phyloP scores from a whole-genome alignment of 2,329 filamentous ascomycete species.

The Calycina herbarum region DNA sequence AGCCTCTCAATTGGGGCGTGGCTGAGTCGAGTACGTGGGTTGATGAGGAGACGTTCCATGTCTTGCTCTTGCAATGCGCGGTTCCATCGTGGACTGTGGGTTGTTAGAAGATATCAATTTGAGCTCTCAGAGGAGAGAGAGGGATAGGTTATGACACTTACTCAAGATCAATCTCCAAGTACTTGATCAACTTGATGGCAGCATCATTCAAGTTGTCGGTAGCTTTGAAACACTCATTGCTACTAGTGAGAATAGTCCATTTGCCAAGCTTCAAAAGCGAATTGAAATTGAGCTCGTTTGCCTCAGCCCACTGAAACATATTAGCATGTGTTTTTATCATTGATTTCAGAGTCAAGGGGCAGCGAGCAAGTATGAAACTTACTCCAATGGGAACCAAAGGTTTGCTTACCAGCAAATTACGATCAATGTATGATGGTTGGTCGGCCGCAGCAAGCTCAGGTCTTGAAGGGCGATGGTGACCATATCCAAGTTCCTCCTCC shows the following conservation, averaged over 20 bases:
- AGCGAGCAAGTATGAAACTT: too few species aligned
- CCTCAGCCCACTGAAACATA: too few species aligned
- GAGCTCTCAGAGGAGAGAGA: not conserved
- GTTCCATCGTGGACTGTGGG: not conserved
- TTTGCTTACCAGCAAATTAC: not conserved
- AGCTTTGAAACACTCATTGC: too few species aligned
- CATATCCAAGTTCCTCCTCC: not conserved
- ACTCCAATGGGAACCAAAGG: too few species aligned
- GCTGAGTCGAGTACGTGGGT: not conserved
- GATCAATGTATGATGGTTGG: not conserved
- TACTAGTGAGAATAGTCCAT: not conserved
- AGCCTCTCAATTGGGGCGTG: not conserved
- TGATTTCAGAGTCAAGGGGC: too few species aligned
- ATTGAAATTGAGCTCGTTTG: not conserved
- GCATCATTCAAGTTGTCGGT: not conserved
- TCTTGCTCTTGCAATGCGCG: not conserved
- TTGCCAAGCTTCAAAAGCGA: not conserved
- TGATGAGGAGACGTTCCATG: not conserved
- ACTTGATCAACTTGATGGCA: not conserved
- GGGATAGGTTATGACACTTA: not conserved
- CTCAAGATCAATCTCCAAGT: not conserved
- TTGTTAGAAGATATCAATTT: not conserved
- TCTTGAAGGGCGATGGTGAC: not conserved
- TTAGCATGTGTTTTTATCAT: too few species aligned
- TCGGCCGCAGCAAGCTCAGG: not conserved